Base-by-base conservation (phyloP, 2,329 filamentous ascomycete genomes). In the Diaporthe vexans region DNA sequence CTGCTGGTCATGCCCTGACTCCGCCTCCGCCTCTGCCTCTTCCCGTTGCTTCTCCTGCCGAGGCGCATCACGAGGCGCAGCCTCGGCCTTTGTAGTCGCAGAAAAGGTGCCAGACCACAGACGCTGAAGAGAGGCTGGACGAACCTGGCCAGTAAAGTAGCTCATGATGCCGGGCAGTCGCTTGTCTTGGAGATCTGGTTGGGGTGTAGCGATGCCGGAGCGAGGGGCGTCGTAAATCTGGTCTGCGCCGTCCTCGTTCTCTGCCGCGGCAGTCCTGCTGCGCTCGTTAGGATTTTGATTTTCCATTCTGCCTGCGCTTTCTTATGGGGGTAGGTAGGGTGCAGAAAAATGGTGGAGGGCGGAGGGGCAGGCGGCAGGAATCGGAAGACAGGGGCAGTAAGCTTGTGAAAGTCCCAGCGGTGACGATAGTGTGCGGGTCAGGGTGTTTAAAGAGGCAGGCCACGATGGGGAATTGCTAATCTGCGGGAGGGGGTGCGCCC, bases 91-190 rank as follows among this genome's bases (percentile, higher is more conserved):
- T 83, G 83, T 80, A 82, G 82, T 80, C 77, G 79, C 82, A 80
- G 81, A 81, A 79, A 82, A 83, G 75, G 80, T 81, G 78, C 82
- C 79, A 79, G 81, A 83, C 78, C 83, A 82, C 80, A 83, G 84
- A 83, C 83, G 82, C 79, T 87, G 85, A 89, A 90, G 89, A 92
- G 92, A 91, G 88, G 90, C 91, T 89, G 91, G 90, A 98, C 97
- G 93, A 97, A 99, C 97, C 96, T 99, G 97, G 88, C 93, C 94
- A 72, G 70, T 72, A 90, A 98, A 98, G 89, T 97, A 98, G 89
- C 93, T 97, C 90, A 97, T 93, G 87, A 98, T 97, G 83, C 95
- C 94, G 79, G 97, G 97, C 82, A 97, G 89, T 86, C 97, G 94
- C 87, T 98, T 98, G 87, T 99, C 97, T 81, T 94, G 93, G 77